Evolutionary conservation across 495 filamentous ascomycete genomes (phyloP).

Genomic region (Articulospora tetracladia): DNA sequence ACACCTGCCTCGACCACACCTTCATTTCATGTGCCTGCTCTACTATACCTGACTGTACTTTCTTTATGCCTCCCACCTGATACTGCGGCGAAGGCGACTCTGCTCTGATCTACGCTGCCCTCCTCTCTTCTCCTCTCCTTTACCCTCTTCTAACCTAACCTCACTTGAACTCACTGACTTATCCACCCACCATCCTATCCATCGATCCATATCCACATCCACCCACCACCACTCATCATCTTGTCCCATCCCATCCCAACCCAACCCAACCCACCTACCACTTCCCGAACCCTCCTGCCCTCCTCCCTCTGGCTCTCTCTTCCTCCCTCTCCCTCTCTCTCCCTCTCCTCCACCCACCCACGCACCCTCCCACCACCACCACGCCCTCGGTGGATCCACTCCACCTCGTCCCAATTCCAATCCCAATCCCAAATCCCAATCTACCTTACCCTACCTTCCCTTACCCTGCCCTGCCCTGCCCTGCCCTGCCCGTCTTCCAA

Average conservation of each 20-base stretch:
- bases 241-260: neutral
- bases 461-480: neutral
- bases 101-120: too few species aligned
- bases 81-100: too few species aligned
- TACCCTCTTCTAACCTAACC: too few species aligned
- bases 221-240: neutral
- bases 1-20: too few species aligned
- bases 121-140: too few species aligned
- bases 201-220: neutral
- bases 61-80: too few species aligned
- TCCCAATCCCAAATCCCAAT: conserved; percentile 20
- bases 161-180: too few species aligned
- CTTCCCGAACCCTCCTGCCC: neutral
- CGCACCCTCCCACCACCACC: conserved; percentile 1
- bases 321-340: neutral
- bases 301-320: neutral
- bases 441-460: neutral
- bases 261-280: neutral
- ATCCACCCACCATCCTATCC: too few species aligned
- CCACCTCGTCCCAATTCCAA: neutral
- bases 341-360: neutral
- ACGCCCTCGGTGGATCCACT: conserved; percentile 6
- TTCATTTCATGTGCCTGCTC: too few species aligned
- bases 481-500: too few species aligned
- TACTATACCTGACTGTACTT: too few species aligned